Conservation (phyloP, 1,139 yeast genomes). For the Candida tropicalis region DNA sequence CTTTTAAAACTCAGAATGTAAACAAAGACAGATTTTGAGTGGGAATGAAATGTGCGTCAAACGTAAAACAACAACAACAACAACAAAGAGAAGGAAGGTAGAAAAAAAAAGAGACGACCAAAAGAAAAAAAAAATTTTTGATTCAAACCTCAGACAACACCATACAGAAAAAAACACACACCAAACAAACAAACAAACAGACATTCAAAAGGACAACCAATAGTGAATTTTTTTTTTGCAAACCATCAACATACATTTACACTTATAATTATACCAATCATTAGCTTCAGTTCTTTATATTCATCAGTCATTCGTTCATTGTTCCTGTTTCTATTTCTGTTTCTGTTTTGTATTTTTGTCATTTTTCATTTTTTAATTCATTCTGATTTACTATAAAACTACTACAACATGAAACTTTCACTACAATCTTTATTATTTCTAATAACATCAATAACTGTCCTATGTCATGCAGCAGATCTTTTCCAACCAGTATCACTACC, state of each 20-base stretch:
- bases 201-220: neutral
- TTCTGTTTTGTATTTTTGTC: too few relatives aligned
- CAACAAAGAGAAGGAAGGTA: too few relatives aligned
- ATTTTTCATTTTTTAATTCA: neutral
- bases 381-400: neutral
- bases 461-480: constrained; percentile 7
- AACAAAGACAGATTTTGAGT: too few relatives aligned
- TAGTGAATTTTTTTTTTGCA: neutral
- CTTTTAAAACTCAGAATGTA: too few relatives aligned
- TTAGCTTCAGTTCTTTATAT: too few relatives aligned
- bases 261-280: neutral
- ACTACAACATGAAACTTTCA: neutral
- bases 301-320: too few relatives aligned
- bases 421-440: constrained; percentile 1
- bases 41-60: too few relatives aligned
- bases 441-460: constrained; percentile 1
- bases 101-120: too few relatives aligned
- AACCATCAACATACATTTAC: neutral
- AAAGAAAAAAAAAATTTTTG: neutral
- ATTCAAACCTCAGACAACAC: neutral
- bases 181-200: neutral
- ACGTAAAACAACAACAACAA: neutral
- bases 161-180: neutral
- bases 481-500: constrained; percentile 29
- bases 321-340: too few relatives aligned